phyloP scores from a whole-genome alignment of 2,329 filamentous ascomycete genomes.

The Trichoderma semiorbis region DNA sequence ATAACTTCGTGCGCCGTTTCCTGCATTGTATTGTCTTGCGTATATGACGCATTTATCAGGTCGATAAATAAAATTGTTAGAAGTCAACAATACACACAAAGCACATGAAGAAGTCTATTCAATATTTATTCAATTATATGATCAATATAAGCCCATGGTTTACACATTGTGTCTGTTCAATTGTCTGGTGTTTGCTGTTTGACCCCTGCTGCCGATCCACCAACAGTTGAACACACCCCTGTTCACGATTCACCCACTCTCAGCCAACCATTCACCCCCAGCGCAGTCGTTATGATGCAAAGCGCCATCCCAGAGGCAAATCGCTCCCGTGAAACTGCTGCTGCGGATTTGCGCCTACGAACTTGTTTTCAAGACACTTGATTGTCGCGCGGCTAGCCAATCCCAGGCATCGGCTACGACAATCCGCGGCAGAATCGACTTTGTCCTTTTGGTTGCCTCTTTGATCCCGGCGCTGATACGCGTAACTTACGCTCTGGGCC shows the following conservation, averaged over 20 bases:
- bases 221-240: neutral
- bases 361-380: neutral
- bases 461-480: neutral
- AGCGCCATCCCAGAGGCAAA: constrained; percentile 2
- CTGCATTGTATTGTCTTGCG: too few relatives aligned
- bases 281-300: neutral
- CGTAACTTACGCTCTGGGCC: neutral
- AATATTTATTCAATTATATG: neutral
- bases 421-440: neutral
- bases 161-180: neutral
- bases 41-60: too few relatives aligned
- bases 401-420: neutral
- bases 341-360: neutral
- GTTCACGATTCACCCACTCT: neutral
- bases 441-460: constrained; percentile 8
- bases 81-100: too few relatives aligned
- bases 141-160: neutral
- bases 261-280: constrained; percentile 1
- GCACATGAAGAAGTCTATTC: neutral
- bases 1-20: too few relatives aligned
- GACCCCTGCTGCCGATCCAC: neutral
- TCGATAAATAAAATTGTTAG: neutral
- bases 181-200: neutral
- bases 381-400: constrained; percentile 15
- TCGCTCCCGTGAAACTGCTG: neutral